These are phyloP conservation scores for Acrodontium crateriforme DNA, from an alignment of 2,329 filamentous ascomycete species.

Conservation along the genomic window DNA sequence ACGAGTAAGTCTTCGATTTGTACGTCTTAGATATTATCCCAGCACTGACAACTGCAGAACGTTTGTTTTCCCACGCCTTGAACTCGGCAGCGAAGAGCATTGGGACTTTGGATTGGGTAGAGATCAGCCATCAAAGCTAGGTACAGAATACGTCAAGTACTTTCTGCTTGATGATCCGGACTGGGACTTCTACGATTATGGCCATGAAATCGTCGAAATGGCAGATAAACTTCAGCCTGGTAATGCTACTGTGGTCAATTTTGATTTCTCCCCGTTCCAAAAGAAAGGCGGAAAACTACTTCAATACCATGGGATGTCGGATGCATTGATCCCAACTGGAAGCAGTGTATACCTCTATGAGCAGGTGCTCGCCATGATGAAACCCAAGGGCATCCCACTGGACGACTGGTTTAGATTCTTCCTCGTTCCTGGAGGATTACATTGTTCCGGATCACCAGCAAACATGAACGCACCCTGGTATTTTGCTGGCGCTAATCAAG, in stretches of 20 bases:
- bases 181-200: constrained; percentile 27
- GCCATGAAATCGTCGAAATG: constrained; percentile 26
- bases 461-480: constrained; percentile 31
- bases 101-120: constrained; percentile 25
- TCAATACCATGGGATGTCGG: constrained; percentile 32
- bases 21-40: background rate
- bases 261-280: constrained; percentile 35
- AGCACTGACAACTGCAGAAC: constrained; percentile 16
- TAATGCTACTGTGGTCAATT: constrained; percentile 35
- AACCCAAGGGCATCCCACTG: constrained; percentile 22
- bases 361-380: constrained; percentile 26
- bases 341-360: constrained; percentile 40
- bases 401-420: constrained; percentile 31
- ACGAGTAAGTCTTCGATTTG: constrained; percentile 11
- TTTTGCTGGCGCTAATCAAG: constrained; percentile 27
- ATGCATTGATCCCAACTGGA: constrained; percentile 35
- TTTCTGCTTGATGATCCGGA: constrained; percentile 25
- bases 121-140: constrained; percentile 23
- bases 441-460: constrained; percentile 25
- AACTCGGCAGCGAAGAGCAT: constrained; percentile 26
- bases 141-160: constrained; percentile 28
- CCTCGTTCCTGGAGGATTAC: constrained; percentile 31
- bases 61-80: constrained; percentile 28
- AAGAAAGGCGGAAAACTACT: constrained; percentile 27
- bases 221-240: constrained; percentile 32